These are phyloP conservation scores for Nepenthes gracilis DNA, from an alignment of 148 eudicot genomes.

Conservation along the genomic window DNA sequence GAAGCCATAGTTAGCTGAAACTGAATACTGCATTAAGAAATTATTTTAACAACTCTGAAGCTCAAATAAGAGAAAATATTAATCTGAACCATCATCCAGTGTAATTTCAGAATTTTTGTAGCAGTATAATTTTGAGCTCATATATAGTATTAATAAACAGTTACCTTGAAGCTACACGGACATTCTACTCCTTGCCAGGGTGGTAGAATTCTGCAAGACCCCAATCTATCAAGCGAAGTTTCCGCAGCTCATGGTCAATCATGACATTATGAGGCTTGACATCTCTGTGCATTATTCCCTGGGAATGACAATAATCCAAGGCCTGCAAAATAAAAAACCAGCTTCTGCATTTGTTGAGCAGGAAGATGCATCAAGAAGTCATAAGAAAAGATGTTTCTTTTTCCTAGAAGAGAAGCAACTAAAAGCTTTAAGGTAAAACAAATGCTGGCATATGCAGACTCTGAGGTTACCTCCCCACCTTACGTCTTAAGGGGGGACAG, in stretches of 20 bases:
- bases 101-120: no score
- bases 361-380: not conserved
- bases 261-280: conserved; percentile 96
- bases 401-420: no score
- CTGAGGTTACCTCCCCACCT: no score
- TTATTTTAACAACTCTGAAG: no score
- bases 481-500: no score
- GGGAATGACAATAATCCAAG: conserved; percentile 85
- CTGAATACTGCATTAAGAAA: no score
- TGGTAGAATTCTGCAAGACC: conserved; percentile 97
- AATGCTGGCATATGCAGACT: no score
- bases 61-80: no score
- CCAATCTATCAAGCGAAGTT: conserved; percentile 93
- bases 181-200: conserved; percentile 94
- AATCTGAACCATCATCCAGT: no score
- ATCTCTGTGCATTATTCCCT: conserved; percentile 97
- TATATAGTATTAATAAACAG: not conserved
- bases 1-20: no score
- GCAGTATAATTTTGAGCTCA: not conserved
- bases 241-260: conserved; percentile 91
- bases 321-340: conserved; percentile 40
- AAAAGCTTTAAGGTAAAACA: no score
- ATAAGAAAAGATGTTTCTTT: no score
- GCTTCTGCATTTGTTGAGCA: not conserved
- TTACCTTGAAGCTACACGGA: conserved; percentile 93